Evolutionary conservation across 2,329 filamentous ascomycete genomes (phyloP).

Genomic region (Epichloe aotearoae): DNA sequence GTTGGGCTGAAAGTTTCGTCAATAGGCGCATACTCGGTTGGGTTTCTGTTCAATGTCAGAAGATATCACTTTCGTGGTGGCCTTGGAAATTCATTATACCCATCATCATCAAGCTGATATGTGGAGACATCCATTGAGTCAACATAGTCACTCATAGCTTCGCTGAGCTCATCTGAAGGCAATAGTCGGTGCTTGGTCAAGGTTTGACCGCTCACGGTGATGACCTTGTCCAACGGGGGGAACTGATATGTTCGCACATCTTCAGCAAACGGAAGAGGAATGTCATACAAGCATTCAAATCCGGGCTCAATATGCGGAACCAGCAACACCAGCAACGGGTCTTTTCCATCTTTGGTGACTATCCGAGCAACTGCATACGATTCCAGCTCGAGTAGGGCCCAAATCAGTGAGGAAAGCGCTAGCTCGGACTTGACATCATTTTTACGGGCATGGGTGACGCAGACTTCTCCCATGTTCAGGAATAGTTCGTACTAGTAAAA

Average conservation of each 20-base stretch:
- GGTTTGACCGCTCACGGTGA: slow-evolving; percentile 73
- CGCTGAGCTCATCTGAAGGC: slow-evolving; percentile 57
- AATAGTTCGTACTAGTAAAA: slow-evolving; percentile 59
- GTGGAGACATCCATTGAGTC: slow-evolving; percentile 79
- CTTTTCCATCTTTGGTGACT: slow-evolving; percentile 70
- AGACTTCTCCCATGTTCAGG: slow-evolving; percentile 69
- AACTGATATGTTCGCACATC: slow-evolving; percentile 86
- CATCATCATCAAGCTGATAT: slow-evolving; percentile 61
- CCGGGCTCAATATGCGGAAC: slow-evolving; percentile 67
- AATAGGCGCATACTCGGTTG: slow-evolving; percentile 57
- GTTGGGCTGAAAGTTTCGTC: slow-evolving; percentile 76
- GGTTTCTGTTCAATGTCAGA: slow-evolving; percentile 19
- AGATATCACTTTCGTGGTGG: no score
- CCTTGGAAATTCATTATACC: slow-evolving; percentile 30
- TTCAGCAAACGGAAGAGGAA: slow-evolving; percentile 85
- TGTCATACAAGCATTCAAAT: slow-evolving; percentile 76
- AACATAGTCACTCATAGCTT: slow-evolving; percentile 83
- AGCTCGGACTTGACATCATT: slow-evolving; percentile 71
- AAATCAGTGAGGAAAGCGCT: slow-evolving; percentile 78
- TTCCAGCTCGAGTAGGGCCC: slow-evolving; percentile 72
- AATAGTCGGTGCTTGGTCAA: slow-evolving; percentile 74
- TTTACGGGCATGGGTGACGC: slow-evolving; percentile 63
- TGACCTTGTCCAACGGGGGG: slow-evolving; percentile 76
- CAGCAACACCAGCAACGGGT: slow-evolving; percentile 64
- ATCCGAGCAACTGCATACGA: slow-evolving; percentile 78